A percentile compares a stretch with the other conserved stretches of the same genome.
Evolutionary conservation across 2,329 filamentous ascomycete species (phyloP).

Genomic region (Penicillium fuscoglaucum): DNA sequence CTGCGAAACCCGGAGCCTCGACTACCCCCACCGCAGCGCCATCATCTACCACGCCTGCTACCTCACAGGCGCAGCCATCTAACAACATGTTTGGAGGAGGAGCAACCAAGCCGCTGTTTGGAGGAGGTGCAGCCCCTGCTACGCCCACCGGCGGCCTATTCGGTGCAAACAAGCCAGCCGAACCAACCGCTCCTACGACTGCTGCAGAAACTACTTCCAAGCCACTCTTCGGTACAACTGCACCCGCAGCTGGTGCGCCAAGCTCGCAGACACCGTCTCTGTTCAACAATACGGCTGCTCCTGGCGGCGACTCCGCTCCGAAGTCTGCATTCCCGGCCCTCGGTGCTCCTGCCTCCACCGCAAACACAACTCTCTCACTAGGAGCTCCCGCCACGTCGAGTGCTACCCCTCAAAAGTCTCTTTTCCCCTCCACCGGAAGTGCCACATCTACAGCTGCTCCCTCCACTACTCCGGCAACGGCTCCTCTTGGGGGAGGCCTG

Average conservation of each 20-base stretch:
- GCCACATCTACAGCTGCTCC: constrained; percentile 33
- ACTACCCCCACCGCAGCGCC: constrained; percentile 23
- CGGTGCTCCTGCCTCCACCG: constrained; percentile 17
- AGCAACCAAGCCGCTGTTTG: constrained; percentile 33
- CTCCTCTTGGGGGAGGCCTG: constrained; percentile 28
- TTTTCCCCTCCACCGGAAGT: constrained; percentile 34
- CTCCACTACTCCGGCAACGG: constrained; percentile 34
- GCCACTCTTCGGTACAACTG: constrained; percentile 29
- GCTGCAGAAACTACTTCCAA: constrained; percentile 30
- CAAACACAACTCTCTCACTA: constrained; percentile 21
- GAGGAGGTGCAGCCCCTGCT: constrained; percentile 19
- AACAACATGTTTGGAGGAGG: constrained; percentile 32
- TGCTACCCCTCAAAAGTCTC: constrained; percentile 37
- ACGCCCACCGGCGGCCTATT: constrained; percentile 31
- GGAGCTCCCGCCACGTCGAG: constrained; percentile 31
- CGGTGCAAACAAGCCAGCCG: constrained; percentile 33
- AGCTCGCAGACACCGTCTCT: constrained; percentile 28
- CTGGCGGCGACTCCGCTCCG: constrained; percentile 26
- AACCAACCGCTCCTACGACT: constrained; percentile 29
- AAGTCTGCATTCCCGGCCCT: constrained; percentile 32
- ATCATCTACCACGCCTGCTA: constrained; percentile 30
- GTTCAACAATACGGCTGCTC: constrained; percentile 32
- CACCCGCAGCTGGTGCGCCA: constrained; percentile 20
- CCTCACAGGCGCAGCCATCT: constrained; percentile 33
- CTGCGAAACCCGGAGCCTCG: constrained; percentile 26